Base-by-base conservation (phyloP, 805 yeast genomes). In the Teunomyces aglyptinius region DNA sequence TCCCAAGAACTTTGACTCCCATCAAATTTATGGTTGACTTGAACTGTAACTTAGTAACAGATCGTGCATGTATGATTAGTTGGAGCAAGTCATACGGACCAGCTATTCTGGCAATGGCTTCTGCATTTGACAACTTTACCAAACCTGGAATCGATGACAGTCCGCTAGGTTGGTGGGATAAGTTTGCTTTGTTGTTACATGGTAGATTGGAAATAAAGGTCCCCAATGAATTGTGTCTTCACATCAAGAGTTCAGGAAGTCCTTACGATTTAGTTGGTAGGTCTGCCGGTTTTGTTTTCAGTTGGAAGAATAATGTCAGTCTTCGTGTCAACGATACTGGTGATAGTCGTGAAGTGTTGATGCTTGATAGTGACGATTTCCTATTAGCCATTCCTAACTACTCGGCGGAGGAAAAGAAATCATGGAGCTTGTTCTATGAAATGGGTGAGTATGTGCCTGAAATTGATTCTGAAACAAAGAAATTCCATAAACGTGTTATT, bases 81-180 rank as follows among this genome's bases (percentile, higher is more conserved):
- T 84, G 88, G 88, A 78, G 86, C 41, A 79, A 82, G 47, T 73
- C 87, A 0, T 67, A 81, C 39, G 85, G 75, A 51, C 81, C 88
- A 0, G 85, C 83, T 3, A 65, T 82, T 29, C 76, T 75, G 57
- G 75, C 83, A 20, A 77, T 82, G 1, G 55, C 60, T 47, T 46
- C 60, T 38, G 73, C 76, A 0, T 63, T 73, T 39, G 75, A 70
- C 41, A 72, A 72, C 43, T 71, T 73, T 47, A 71, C 76, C n/a
- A 73, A 73, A 44, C 77, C 77, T 0, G 64, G 61, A 20, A 63
- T 71, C 18, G 77, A 73, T 47, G 75, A 71, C 46, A 67, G 73
- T 55, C 77, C 77, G 0, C 45, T 73, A 5, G 77, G 77, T 1
- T 71, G 74, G 75, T 73, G 77, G 77, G 77, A 73, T 51, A 84